Base-by-base conservation (phyloP, 495 filamentous ascomycete genomes). In the Aspergillus heteromorphus region DNA sequence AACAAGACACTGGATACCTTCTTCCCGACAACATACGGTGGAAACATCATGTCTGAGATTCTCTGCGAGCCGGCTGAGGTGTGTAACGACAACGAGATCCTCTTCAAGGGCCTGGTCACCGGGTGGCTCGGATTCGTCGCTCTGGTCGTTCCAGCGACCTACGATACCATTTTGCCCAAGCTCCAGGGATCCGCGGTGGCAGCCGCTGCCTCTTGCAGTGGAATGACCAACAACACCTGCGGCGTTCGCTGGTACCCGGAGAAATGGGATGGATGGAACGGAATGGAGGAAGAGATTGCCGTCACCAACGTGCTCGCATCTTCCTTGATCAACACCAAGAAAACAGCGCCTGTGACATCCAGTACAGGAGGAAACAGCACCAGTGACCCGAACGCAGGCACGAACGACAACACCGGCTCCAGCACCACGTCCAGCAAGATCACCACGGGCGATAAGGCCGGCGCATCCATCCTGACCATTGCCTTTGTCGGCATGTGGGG, bases 21-120 rank as follows among this genome's bases (percentile, higher is more conserved):
- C 74, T 84, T 80, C 71, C 68, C 81, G 55, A 40, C 65, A 11
- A 65, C 79, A 4, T 68, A 67, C 50, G 73, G 76, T 40, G 67
- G 72, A 17, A 69, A 77, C 23, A 75, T 85, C 59, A 82, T 87
- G 63, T 76, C 78, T 45, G 89, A 93, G 65, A 73, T 83, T n/a
- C 80, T 84, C 16, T 95, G 89, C 70, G 89, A 92, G 65, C 67
- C 79, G 2, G 68, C 67, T 27, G 64, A 73, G 43, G 72, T 61
- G 0, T 91, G 88, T 68, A 79, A 91, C 61, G 63, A 80, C 50
- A 88, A 92, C 68, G 86, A 90, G 62, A 82, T 84, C 48, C 82
- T 83, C 20, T 93, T 95, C 79, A 92, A 92, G 64, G 87, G 87
- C 4, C 87, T 89, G 58, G 74, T 91, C 7, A 73, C 85, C 6